Conservation (phyloP, 2,329 filamentous ascomycete genomes). For the Coleophoma crateriformis region DNA sequence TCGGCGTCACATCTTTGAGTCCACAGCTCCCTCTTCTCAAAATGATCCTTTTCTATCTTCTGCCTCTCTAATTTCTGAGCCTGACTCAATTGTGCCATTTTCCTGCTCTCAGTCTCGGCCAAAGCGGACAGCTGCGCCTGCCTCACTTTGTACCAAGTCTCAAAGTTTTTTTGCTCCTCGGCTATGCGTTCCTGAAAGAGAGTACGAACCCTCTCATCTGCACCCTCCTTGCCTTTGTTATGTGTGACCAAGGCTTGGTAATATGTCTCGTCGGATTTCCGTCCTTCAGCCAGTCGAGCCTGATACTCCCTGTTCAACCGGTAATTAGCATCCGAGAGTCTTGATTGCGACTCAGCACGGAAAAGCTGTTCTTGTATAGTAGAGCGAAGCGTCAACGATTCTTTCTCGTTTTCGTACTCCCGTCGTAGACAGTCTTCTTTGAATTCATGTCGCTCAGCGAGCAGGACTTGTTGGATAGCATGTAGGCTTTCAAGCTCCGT, state of each 20-base stretch:
- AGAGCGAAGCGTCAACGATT: constrained; percentile 8
- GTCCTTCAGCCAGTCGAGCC: constrained; percentile 34
- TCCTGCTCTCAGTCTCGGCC: neutral
- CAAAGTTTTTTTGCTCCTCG: constrained; percentile 19
- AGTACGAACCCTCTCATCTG: constrained; percentile 32
- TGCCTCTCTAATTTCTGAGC: constrained; percentile 16
- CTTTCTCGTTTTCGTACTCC: constrained; percentile 28
- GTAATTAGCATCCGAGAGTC: constrained; percentile 28
- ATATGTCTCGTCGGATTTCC: constrained; percentile 38
- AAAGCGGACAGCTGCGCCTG: neutral
- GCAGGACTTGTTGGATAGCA: constrained; percentile 32
- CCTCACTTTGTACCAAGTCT: neutral
- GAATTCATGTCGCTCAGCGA: constrained; percentile 33
- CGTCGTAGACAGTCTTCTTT: constrained; percentile 27
- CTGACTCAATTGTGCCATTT: constrained; percentile 6
- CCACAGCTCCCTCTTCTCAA: constrained; percentile 18
- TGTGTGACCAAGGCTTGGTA: constrained; percentile 24
- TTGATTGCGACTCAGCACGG: constrained; percentile 16
- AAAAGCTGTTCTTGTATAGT: constrained; percentile 26
- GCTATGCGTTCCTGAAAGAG: too few species aligned
- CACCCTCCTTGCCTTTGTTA: constrained; percentile 23
- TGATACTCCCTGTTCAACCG: constrained; percentile 35
- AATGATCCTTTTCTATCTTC: neutral
- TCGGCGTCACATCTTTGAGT: constrained; percentile 34
- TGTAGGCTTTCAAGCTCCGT: constrained; percentile 33